Percentiles rank a stretch among this genome's conserved stretches.
phyloP scores from a whole-genome alignment of 2,329 filamentous ascomycete species.

The Sclerotinia minor region DNA sequence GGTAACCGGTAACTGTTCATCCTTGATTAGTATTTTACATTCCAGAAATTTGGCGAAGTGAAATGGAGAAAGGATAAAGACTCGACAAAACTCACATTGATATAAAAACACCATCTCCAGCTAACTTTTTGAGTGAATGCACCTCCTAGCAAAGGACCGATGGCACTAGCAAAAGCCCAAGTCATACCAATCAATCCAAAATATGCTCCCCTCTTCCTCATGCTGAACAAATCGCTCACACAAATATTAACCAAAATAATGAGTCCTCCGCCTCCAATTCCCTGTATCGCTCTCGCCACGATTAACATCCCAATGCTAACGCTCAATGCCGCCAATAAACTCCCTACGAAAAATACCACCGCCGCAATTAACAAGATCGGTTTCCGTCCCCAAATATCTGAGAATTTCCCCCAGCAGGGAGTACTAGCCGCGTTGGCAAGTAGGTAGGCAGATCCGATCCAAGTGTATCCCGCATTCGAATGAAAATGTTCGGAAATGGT shows the following conservation, averaged over 20 bases:
- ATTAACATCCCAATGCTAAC: slow-evolving; percentile 50
- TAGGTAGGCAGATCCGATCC: slow-evolving; percentile 75
- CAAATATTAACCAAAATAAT: slow-evolving; percentile 55
- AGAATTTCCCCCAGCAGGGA: slow-evolving; percentile 64
- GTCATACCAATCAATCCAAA: slow-evolving; percentile 66
- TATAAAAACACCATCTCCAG: slow-evolving; percentile 58
- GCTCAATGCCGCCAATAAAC: slow-evolving; percentile 51
- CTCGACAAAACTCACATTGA: slow-evolving; percentile 33
- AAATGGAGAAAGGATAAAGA: not conserved
- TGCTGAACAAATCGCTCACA: slow-evolving; percentile 55
- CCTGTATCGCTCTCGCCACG: slow-evolving; percentile 42
- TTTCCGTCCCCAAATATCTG: slow-evolving; percentile 60
- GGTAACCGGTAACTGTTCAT: slow-evolving; percentile 13
- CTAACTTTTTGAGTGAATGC: slow-evolving; percentile 61
- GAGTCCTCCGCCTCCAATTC: slow-evolving; percentile 54
- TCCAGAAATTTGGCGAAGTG: not conserved
- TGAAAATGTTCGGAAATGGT: slow-evolving; percentile 57
- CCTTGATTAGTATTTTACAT: slow-evolving; percentile 4
- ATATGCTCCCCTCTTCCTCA: slow-evolving; percentile 49
- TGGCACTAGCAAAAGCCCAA: slow-evolving; percentile 59
- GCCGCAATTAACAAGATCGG: slow-evolving; percentile 52
- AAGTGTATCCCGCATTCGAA: slow-evolving; percentile 59
- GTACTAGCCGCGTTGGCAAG: slow-evolving; percentile 66
- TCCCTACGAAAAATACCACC: slow-evolving; percentile 54
- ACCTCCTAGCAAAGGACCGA: slow-evolving; percentile 68